Percentiles rank a stretch among this genome's conserved stretches.
These are phyloP conservation scores for Myxozyma melibiosi DNA, from an alignment of 805 yeast species.

Conservation along the genomic window DNA sequence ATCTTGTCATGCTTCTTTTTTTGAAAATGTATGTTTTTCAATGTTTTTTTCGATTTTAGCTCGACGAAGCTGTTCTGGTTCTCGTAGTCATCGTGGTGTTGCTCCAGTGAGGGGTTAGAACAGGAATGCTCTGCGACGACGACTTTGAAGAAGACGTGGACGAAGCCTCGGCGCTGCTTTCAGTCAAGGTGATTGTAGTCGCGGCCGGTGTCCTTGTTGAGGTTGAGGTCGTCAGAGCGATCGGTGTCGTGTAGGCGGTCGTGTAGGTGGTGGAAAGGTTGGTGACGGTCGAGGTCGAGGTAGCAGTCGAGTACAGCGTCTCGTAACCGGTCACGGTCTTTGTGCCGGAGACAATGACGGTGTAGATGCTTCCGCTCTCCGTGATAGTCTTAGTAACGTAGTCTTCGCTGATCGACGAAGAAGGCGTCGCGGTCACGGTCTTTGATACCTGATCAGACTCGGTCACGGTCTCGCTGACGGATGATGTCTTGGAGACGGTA, in stretches of 20 bases:
- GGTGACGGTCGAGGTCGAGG: conserved; percentile 1
- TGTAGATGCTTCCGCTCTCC: conserved; percentile 4
- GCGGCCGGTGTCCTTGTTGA: conserved; percentile 3
- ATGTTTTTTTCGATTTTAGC: not conserved
- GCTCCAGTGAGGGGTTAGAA: conserved; percentile 13
- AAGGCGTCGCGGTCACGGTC: not conserved
- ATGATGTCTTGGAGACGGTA: not conserved
- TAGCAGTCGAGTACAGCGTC: conserved; percentile 1
- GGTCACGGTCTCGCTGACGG: not conserved
- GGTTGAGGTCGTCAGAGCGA: not conserved
- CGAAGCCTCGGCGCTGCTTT: not conserved
- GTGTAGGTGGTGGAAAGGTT: not conserved
- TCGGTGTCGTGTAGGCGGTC: not conserved
- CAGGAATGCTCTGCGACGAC: not conserved
- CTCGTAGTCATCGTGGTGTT: conserved; percentile 13
- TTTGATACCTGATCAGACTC: not conserved
- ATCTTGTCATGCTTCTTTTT: no score
- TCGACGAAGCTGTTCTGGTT: not conserved
- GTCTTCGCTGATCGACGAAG: not conserved
- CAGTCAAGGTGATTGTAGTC: conserved; percentile 6
- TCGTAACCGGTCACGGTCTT: conserved; percentile 1
- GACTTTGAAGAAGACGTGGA: not conserved
- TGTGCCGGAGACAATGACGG: conserved; percentile 4
- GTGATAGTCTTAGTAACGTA: not conserved
- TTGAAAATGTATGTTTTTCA: no score